These are phyloP conservation scores for Elongisporangium undulatum DNA, from an alignment of 352 stramenopile species.

Conservation along the genomic window DNA sequence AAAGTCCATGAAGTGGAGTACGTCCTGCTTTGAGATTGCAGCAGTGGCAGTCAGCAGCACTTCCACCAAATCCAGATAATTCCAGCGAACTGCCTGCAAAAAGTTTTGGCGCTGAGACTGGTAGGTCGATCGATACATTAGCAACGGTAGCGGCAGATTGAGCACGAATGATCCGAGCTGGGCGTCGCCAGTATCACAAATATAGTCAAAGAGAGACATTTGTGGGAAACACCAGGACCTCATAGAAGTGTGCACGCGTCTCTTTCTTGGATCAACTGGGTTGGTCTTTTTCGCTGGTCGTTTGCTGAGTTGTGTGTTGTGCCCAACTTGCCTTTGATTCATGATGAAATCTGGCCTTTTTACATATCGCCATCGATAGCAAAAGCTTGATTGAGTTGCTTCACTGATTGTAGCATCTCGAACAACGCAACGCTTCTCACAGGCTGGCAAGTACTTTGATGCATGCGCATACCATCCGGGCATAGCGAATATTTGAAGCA, in stretches of 20 bases:
- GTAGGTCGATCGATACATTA: slow-evolving; percentile 30
- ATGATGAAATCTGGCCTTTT: not conserved
- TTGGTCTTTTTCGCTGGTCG: not conserved
- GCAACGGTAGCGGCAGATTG: slow-evolving; percentile 19
- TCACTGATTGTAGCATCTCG: slow-evolving; percentile 19
- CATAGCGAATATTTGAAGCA: slow-evolving; percentile 49
- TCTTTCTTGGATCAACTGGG: slow-evolving; percentile 6
- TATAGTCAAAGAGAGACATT: slow-evolving; percentile 36
- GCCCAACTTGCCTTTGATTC: not conserved
- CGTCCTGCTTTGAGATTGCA: slow-evolving; percentile 13
- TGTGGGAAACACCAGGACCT: slow-evolving; percentile 31
- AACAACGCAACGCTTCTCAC: slow-evolving; percentile 28
- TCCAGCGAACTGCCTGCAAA: slow-evolving; percentile 53
- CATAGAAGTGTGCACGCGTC: slow-evolving; percentile 23
- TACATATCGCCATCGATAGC: not conserved
- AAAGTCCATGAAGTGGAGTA: slow-evolving; percentile 49
- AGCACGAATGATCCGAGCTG: slow-evolving; percentile 24
- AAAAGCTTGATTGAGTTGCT: slow-evolving; percentile 2
- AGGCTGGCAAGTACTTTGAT: slow-evolving; percentile 11
- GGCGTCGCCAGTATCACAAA: slow-evolving; percentile 25
- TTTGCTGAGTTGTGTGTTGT: not conserved
- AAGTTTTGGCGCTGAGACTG: slow-evolving; percentile 49
- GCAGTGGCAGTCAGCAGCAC: slow-evolving; percentile 20
- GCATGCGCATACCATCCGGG: slow-evolving; percentile 55
- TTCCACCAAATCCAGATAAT: slow-evolving; percentile 47